phyloP scores from a whole-genome alignment of 768 basidiomycete species.

The Leccinum arenicola region DNA sequence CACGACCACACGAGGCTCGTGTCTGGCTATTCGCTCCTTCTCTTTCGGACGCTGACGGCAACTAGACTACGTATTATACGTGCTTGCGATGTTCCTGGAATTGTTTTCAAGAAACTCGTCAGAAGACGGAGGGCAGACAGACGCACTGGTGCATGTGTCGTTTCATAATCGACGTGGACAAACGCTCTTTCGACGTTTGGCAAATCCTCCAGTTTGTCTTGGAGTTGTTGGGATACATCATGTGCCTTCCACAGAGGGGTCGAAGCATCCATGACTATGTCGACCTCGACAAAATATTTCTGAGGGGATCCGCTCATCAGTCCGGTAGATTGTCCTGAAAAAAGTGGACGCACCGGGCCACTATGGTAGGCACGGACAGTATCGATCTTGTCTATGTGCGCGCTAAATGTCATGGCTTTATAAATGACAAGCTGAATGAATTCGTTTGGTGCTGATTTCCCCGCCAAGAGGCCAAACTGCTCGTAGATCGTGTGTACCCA shows the following conservation, averaged over 20 bases:
- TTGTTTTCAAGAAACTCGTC: neutral
- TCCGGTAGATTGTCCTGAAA: neutral
- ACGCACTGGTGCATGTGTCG: constrained; percentile 68
- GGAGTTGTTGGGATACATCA: constrained; percentile 78
- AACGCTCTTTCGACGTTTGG: constrained; percentile 92
- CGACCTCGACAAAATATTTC: constrained; percentile 94
- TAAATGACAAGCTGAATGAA: constrained; percentile 91
- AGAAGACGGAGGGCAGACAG: neutral
- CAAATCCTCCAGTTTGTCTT: constrained; percentile 85
- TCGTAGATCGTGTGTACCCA: constrained; percentile 76
- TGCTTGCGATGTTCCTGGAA: constrained; percentile 45
- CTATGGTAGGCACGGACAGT: constrained; percentile 93
- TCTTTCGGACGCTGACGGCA: too few relatives aligned
- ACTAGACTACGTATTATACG: constrained; percentile 8
- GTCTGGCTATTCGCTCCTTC: too few relatives aligned
- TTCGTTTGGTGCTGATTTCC: constrained; percentile 88
- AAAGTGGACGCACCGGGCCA: constrained; percentile 53
- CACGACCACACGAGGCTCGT: too few relatives aligned
- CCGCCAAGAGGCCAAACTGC: constrained; percentile 86
- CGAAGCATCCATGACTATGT: constrained; percentile 87
- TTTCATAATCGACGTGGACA: constrained; percentile 94
- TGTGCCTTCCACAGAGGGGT: constrained; percentile 90
- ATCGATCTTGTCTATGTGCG: constrained; percentile 83
- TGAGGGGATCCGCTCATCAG: constrained; percentile 26
- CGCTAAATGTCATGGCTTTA: constrained; percentile 84